phyloP scores from a whole-genome alignment of 78 protist species.

The Dictyostelium firmibasis region DNA sequence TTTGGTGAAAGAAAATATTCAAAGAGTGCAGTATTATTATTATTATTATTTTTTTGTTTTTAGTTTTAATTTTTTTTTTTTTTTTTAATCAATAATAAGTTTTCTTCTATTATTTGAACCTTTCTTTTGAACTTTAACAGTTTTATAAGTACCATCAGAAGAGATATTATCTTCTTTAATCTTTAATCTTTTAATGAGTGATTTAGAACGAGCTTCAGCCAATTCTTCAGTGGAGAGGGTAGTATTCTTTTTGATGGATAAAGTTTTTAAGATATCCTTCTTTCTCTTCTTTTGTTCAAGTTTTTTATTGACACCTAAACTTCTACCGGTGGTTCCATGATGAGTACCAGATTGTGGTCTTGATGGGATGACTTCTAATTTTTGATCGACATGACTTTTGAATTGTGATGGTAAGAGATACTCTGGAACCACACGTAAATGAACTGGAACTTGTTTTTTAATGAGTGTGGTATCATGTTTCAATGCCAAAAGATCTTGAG shows the following conservation, averaged over 20 bases:
- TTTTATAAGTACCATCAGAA: not conserved
- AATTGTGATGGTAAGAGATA: conserved; percentile 66
- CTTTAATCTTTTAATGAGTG: conserved; percentile 5
- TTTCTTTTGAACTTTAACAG: conserved; percentile 89
- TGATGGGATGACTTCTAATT: conserved; percentile 39
- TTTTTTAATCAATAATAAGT: not conserved
- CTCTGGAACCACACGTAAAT: conserved; percentile 53
- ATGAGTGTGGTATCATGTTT: conserved; percentile 48
- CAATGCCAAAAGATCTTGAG: conserved; percentile 62
- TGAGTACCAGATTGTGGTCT: not conserved
- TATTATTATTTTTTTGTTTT: too few species aligned
- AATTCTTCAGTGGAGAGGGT: conserved; percentile 17
- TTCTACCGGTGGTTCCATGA: conserved; percentile 61
- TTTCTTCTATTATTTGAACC: not conserved
- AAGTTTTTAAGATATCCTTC: conserved; percentile 42
- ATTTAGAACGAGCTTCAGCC: not conserved
- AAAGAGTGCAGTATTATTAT: not conserved
- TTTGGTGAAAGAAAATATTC: not conserved
- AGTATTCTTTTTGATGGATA: not conserved
- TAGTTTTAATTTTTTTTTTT: too few species aligned
- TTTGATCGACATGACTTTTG: conserved; percentile 9
- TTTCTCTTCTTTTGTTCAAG: conserved; percentile 13
- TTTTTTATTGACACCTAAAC: not conserved
- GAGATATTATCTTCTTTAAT: conserved; percentile 4
- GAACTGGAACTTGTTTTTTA: not conserved